Conservation (phyloP, 352 stramenopile genomes). For the Thalassiosira mediterranea region DNA sequence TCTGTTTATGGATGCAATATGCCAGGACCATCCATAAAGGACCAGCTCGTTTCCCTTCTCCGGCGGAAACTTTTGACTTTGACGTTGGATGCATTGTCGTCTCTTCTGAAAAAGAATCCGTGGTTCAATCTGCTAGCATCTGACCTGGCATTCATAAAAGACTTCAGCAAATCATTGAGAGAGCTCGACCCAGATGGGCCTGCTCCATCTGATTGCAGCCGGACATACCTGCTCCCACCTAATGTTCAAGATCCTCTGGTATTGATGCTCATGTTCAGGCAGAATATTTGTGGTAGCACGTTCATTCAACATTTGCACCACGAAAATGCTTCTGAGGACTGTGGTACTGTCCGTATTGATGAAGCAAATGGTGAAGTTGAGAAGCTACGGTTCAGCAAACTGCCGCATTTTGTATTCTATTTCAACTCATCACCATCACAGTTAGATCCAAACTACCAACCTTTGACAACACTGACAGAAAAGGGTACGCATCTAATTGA, state of each 20-base stretch:
- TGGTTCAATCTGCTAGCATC: conserved; percentile 61
- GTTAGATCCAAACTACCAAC: conserved; percentile 58
- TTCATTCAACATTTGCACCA: conserved; percentile 79
- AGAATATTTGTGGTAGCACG: conserved; percentile 76
- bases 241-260: conserved; percentile 69
- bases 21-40: conserved; percentile 74
- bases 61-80: conserved; percentile 65
- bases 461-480: conserved; percentile 50
- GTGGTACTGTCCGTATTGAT: background rate
- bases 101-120: conserved; percentile 78
- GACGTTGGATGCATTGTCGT: conserved; percentile 71
- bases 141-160: conserved; percentile 76
- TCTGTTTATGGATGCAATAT: conserved; percentile 67
- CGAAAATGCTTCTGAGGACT: conserved; percentile 12
- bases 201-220: conserved; percentile 16
- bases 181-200: conserved; percentile 47
- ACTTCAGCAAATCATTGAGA: conserved; percentile 58
- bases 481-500: conserved; percentile 32
- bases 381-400: conserved; percentile 13
- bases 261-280: conserved; percentile 73
- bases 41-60: conserved; percentile 70
- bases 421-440: conserved; percentile 78
- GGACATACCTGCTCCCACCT: conserved; percentile 64
- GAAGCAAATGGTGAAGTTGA: conserved; percentile 12
- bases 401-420: conserved; percentile 72